These are phyloP conservation scores for Pseudogymnoascus sp. DNA, from an alignment of 2,329 filamentous ascomycete species.

Conservation along the genomic window DNA sequence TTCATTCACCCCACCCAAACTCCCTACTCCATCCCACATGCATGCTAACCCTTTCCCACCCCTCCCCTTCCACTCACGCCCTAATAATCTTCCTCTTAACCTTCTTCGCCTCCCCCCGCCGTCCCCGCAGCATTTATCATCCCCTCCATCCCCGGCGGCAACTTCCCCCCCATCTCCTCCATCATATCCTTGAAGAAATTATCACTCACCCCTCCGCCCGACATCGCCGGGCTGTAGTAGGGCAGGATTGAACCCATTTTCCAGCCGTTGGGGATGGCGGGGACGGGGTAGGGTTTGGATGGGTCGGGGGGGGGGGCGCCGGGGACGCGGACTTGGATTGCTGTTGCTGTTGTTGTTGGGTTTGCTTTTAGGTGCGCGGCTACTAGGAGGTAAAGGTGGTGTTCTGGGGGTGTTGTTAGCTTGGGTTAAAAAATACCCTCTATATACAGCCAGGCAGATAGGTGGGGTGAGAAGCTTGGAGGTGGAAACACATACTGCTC, in stretches of 20 bases:
- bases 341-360: conserved; percentile 65
- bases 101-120: conserved; percentile 32
- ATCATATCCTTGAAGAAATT: conserved; percentile 96
- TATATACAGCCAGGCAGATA: neutral
- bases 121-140: conserved; percentile 39
- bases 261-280: conserved; percentile 77
- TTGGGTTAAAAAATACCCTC: neutral
- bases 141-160: conserved; percentile 37
- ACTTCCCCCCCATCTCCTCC: conserved; percentile 65
- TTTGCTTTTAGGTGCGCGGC: conserved; percentile 66
- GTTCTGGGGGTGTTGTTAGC: conserved; percentile 38
- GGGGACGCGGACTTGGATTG: conserved; percentile 62
- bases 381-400: conserved; percentile 78
- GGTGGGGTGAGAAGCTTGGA: too few relatives aligned
- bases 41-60: neutral
- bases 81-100: conserved; percentile 36
- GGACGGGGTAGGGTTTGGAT: conserved; percentile 59
- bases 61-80: neutral
- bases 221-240: conserved; percentile 79
- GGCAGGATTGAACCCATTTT: conserved; percentile 80
- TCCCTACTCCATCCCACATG: conserved; percentile 1
- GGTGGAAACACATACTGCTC: conserved; percentile 51
- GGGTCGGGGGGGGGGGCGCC: conserved; percentile 56
- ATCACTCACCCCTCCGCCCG: conserved; percentile 86
- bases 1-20: neutral